Percentiles rank a stretch among this genome's conserved stretches.
These are phyloP conservation scores for Coemansia sp. DNA, from an alignment of 192 early-diverging fungal genomes.

Conservation along the genomic window DNA sequence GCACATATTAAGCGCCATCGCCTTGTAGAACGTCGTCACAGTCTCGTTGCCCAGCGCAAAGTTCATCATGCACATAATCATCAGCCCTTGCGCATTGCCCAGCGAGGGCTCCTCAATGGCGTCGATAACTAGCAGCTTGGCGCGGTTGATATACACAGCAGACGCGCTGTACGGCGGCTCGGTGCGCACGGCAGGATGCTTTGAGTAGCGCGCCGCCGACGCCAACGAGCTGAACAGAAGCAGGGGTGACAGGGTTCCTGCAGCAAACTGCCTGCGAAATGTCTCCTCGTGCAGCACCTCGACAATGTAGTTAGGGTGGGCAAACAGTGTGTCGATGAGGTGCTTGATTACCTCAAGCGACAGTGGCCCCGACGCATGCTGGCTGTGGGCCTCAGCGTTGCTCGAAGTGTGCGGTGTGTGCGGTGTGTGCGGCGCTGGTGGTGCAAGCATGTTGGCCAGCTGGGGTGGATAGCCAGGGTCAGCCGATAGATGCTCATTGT, in stretches of 20 bases:
- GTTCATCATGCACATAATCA: constrained; percentile 55
- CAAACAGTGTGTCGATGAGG: constrained; percentile 46
- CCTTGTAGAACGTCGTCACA: constrained; percentile 47
- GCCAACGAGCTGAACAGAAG: constrained; percentile 48
- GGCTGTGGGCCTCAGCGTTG: constrained; percentile 3
- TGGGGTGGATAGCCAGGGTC: constrained; percentile 13
- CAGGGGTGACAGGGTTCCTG: constrained; percentile 48
- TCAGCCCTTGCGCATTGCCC: constrained; percentile 54
- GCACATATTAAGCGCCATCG: constrained; percentile 55
- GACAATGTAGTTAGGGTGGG: constrained; percentile 13
- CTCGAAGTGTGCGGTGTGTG: background rate
- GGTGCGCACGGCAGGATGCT: constrained; percentile 41
- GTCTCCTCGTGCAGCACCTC: constrained; percentile 44
- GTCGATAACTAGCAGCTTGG: constrained; percentile 43
- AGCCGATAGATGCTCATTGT: constrained; percentile 24
- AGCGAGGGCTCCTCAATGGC: constrained; percentile 52
- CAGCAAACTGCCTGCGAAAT: constrained; percentile 46
- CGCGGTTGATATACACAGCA: constrained; percentile 33
- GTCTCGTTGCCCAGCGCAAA: constrained; percentile 50
- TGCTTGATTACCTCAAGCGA: constrained; percentile 30
- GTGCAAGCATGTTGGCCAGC: constrained; percentile 7
- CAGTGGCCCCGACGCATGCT: constrained; percentile 12
- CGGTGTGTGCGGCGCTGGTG: constrained; percentile 5
- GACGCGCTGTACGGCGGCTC: constrained; percentile 53
- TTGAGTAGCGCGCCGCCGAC: constrained; percentile 50